Evolutionary conservation across 2,329 filamentous ascomycete species (phyloP), one percentile per base, ranked within the genome.

Genomic region (Fusarium multiceps): DNA sequence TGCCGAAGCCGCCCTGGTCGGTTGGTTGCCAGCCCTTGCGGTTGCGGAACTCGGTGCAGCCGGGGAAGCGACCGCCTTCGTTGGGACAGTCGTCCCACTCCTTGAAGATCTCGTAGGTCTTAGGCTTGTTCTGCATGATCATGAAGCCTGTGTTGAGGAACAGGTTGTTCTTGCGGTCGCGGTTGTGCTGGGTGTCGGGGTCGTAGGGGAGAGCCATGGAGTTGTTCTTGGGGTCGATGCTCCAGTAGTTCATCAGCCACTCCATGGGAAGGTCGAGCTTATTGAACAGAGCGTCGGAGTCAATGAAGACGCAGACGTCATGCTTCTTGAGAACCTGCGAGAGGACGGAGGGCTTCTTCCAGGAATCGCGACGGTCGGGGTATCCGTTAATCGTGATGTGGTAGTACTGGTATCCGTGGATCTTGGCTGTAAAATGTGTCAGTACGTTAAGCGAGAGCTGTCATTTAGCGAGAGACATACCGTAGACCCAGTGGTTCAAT

Each of bases 91-190:
- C 76, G 23, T 79, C 78, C 85, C 85, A 87, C 46, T 82, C 83
- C 64, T 83, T 80, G 46, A 87, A 78, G 42, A 87, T 84, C 34
- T 83, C 78, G 69, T 81, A 81, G 0, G 83, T 84, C 64, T 80
- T 81, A 5, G 78, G 72, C 70, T 83, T 84, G 74, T 85, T 85
- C 75, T 87, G 85, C 7, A 84, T 81, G 32, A 87, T 77, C 75
- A 87, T 85, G 78, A 87, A 86, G n/a, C 85, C 85, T 1, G 85
- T 85, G 77, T 87, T 87, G 69, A 82, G 78, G 79, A 81, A 84
- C 69, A 78, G 68, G 50, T 79, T 81, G 59, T 78, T 78, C n/a
- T 76, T 79, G 63, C 77, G 73, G 71, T 84, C 82, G 48, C 76
- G 74, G 76, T 84, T 84, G 68, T 73, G 72, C 30, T 79, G 72